Conservation (phyloP, 208 protist genomes). For the Leishmania mexicana region DNA sequence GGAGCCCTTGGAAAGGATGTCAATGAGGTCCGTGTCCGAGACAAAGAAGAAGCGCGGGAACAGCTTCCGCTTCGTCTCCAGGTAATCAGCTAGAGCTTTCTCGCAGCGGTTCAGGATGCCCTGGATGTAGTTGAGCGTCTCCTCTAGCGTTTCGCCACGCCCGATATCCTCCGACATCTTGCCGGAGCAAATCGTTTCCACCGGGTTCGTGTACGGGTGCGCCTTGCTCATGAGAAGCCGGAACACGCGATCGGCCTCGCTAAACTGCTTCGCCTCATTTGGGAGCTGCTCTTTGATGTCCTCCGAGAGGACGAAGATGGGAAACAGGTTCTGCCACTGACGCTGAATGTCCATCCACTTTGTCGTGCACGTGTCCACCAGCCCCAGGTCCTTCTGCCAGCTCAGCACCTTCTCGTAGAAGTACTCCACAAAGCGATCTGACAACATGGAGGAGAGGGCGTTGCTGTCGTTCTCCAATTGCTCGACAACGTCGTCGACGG, state of each 20-base stretch:
- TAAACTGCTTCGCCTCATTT: constrained; percentile 95
- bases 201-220: constrained; percentile 90
- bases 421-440: constrained; percentile 95
- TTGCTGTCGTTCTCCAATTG: constrained; percentile 96
- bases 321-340: constrained; percentile 97
- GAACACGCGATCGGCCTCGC: constrained; percentile 91
- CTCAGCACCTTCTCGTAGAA: constrained; percentile 95
- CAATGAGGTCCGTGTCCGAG: constrained; percentile 95
- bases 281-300: constrained; percentile 98
- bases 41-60: constrained; percentile 99
- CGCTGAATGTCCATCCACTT: constrained; percentile 97
- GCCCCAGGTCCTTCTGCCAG: constrained; percentile 96
- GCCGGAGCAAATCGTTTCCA: constrained; percentile 89
- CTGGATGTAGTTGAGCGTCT: constrained; percentile 92
- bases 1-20: constrained; percentile 97
- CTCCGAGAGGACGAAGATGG: constrained; percentile 98
- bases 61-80: constrained; percentile 97
- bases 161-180: constrained; percentile 87
- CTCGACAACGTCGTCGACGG: constrained; percentile 96
- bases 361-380: constrained; percentile 95
- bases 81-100: constrained; percentile 97
- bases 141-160: constrained; percentile 87
- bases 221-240: constrained; percentile 92
- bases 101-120: constrained; percentile 95
- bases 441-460: constrained; percentile 96